Base-by-base conservation (phyloP, 139 green algal genomes). In the Mychonastes homosphaera region DNA sequence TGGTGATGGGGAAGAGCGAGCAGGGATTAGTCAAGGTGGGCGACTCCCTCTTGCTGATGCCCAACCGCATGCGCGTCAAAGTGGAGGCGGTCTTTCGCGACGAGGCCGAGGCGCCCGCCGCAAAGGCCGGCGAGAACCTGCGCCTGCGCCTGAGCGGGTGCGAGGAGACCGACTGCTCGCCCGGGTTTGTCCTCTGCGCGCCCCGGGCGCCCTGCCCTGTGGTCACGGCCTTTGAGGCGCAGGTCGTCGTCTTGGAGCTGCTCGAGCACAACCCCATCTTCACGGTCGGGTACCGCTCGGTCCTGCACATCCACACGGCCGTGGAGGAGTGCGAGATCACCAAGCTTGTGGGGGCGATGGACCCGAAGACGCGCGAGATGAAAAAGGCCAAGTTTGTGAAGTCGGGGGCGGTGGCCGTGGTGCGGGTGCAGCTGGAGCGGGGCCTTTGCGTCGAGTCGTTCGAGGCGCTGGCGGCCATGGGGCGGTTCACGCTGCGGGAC, bases 1-100 rank as follows among this genome's bases (percentile, higher is more conserved):
- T 98, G 50, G 76, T 97, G 28, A 98, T 98, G 92, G 92, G 92
- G 55, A 98, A 98, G 78, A 86, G 76, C 41, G 92, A 99, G 80
- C 73, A 78, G 6, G 92, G 92, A 21, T 78, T 90, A 36, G 81
- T 97, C 33, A 58, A 73, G 27, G 79, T 85, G 43, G 82, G 84
- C 13, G 79, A 96, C 62, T 18, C 2, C 6, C n/a, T 49, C 58
- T 38, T 88, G 44, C 36, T 98, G 34, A 97, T 98, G 92, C 92
- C 92, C 63, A 97, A 96, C 80, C 95, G 88, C 80, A 57, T 81
- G 32, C 73, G 70, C 4, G 81, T 95, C 21, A 95, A 93, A 75
- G 86, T 99, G 44, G 67, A 84, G 21, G 76, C 71, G 6, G 79
- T 99, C 21, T 96, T 80, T 64, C 72, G 87, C 18, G 92, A 99